Conservation (phyloP, 1,139 yeast genomes). For the Pichia cactophila region DNA sequence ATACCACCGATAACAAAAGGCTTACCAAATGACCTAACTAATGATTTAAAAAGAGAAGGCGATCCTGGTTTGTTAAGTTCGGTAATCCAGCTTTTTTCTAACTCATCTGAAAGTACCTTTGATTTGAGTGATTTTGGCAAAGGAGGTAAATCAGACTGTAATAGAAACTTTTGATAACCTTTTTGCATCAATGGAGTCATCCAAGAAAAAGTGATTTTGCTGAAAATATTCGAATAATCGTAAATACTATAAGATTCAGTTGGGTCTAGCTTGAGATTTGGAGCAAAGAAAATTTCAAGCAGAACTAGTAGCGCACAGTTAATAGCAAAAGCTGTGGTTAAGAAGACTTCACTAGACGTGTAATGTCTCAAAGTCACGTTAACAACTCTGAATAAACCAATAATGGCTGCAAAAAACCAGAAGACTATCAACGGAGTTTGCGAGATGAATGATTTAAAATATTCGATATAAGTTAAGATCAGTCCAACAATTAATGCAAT, state of each 20-base stretch:
- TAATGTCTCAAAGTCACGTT: conserved; percentile 44
- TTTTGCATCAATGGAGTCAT: conserved; percentile 83
- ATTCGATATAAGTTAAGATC: conserved; percentile 64
- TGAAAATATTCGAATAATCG: conserved; percentile 76
- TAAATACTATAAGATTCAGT: conserved; percentile 48
- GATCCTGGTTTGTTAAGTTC: conserved; percentile 33
- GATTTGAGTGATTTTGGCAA: conserved; percentile 64
- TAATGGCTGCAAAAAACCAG: conserved; percentile 56
- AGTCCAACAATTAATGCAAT: conserved; percentile 44
- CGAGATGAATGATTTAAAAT: conserved; percentile 54
- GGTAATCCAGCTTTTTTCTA: conserved; percentile 56
- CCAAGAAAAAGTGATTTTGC: conserved; percentile 81
- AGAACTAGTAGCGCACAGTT: conserved; percentile 45
- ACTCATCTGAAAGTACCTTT: conserved; percentile 38
- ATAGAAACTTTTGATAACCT: conserved; percentile 69
- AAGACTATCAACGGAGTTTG: conserved; percentile 64
- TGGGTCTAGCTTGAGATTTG: conserved; percentile 32
- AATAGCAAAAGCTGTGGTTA: conserved; percentile 41
- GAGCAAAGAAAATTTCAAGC: conserved; percentile 45
- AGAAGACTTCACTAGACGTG: conserved; percentile 32
- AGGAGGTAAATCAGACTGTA: conserved; percentile 73
- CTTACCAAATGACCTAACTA: conserved; percentile 62
- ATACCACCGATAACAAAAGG: conserved; percentile 63
- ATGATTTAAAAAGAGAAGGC: conserved; percentile 64
- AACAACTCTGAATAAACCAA: conserved; percentile 37